phyloP scores from a whole-genome alignment of 1,284 basidiomycete species.

The Tremellales sp. region DNA sequence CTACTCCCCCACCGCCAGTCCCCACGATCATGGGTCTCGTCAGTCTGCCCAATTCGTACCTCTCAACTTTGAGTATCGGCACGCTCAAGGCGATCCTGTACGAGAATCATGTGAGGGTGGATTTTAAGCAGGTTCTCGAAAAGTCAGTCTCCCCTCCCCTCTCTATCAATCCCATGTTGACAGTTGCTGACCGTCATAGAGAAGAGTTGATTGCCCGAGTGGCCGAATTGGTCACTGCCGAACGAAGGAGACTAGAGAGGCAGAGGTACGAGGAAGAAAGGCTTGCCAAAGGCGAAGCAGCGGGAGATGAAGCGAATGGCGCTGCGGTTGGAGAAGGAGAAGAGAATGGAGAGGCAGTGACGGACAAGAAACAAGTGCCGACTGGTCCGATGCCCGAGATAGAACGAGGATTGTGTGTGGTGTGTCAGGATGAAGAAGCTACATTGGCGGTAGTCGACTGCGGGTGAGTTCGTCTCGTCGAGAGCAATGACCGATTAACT shows the following conservation, averaged over 20 bases:
- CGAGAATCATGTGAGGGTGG: conserved; percentile 52
- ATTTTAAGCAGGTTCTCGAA: conserved; percentile 49
- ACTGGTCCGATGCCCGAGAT: conserved; percentile 46
- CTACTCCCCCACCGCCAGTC: conserved; percentile 43
- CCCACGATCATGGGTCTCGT: conserved; percentile 64
- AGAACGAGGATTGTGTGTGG: conserved; percentile 75
- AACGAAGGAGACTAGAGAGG: conserved; percentile 52
- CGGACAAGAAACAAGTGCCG: conserved; percentile 24
- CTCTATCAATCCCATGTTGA: conserved; percentile 58
- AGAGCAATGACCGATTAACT: background rate
- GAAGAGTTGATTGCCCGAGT: conserved; percentile 69
- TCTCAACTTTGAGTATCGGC: conserved; percentile 61
- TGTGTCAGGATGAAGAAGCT: conserved; percentile 86
- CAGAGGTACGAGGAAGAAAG: conserved; percentile 46
- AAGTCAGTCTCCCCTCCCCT: conserved; percentile 25
- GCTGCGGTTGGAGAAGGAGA: conserved; percentile 1
- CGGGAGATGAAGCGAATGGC: conserved; percentile 1
- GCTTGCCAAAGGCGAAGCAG: conserved; percentile 13
- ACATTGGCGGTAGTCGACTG: conserved; percentile 89
- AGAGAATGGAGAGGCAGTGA: conserved; percentile 12
- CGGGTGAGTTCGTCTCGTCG: conserved; percentile 58
- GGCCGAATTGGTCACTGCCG: conserved; percentile 60
- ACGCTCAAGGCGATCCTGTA: conserved; percentile 70
- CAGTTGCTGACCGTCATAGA: conserved; percentile 56
- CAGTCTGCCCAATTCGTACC: conserved; percentile 55